phyloP scores from a whole-genome alignment of 2,329 filamentous ascomycete species.

The Dactylellina cionopaga region DNA sequence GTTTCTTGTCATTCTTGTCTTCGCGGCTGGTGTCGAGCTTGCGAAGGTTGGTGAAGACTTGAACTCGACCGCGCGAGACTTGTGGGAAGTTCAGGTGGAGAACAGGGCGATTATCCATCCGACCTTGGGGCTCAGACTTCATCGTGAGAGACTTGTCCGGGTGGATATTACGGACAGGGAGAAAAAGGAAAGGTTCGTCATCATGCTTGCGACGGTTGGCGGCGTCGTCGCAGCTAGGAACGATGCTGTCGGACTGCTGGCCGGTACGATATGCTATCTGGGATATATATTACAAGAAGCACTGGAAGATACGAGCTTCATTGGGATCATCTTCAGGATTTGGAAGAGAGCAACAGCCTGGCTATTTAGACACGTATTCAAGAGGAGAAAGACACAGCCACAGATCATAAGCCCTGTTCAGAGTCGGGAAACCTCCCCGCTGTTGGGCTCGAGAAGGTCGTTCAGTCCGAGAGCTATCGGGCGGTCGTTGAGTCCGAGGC shows the following conservation, averaged over 20 bases:
- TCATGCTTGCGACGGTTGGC: constrained; percentile 89
- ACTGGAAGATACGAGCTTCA: constrained; percentile 48
- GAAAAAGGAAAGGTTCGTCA: constrained; percentile 79
- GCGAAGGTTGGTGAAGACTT: constrained; percentile 84
- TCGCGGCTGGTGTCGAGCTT: constrained; percentile 87
- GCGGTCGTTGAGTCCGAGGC: constrained; percentile 25
- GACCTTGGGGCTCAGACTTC: constrained; percentile 53
- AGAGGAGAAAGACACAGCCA: constrained; percentile 7
- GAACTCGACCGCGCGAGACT: constrained; percentile 73
- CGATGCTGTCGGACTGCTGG: constrained; percentile 82
- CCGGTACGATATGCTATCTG: constrained; percentile 81
- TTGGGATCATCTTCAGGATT: constrained; percentile 5
- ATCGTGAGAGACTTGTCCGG: constrained; percentile 62
- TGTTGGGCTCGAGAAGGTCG: constrained; percentile 34
- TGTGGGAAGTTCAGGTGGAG: constrained; percentile 62
- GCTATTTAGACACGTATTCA: constrained; percentile 34
- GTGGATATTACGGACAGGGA: constrained; percentile 73
- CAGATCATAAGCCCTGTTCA: constrained; percentile 11
- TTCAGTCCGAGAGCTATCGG: constrained; percentile 40
- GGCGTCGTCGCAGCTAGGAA: constrained; percentile 86
- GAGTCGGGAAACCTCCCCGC: constrained; percentile 39
- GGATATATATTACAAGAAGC: constrained; percentile 65
- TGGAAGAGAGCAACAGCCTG: constrained; percentile 40
- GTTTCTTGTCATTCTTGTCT: constrained; percentile 85
- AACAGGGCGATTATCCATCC: constrained; percentile 58